Conservation (phyloP, 2,329 filamentous ascomycete genomes). For the Stagonosporopsis vannaccii region DNA sequence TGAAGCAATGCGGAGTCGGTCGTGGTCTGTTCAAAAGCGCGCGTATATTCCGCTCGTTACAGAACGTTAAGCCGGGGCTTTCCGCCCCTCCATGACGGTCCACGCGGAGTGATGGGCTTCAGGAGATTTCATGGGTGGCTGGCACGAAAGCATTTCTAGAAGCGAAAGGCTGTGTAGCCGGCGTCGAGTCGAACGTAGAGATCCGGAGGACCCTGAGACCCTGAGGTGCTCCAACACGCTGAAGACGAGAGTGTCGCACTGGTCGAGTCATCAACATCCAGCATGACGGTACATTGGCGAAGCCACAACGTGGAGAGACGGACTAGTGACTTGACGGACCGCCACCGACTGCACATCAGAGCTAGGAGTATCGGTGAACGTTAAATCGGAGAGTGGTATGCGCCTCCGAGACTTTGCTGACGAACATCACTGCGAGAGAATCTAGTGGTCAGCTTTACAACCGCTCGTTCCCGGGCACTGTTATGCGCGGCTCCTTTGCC, state of each 20-base stretch:
- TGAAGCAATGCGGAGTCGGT: not conserved
- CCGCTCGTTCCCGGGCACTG: not conserved
- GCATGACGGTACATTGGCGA: conserved; percentile 5
- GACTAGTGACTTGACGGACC: conserved; percentile 13
- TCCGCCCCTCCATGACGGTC: conserved; percentile 8
- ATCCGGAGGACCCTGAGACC: not conserved
- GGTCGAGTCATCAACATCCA: conserved; percentile 11
- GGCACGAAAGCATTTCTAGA: not conserved
- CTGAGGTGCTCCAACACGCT: not conserved
- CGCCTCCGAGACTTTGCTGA: conserved; percentile 4
- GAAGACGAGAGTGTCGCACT: not conserved
- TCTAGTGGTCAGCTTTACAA: conserved; percentile 7
- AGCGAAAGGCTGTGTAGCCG: not conserved
- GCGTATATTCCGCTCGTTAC: not conserved
- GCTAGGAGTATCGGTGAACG: conserved; percentile 7
- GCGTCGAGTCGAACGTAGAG: not conserved
- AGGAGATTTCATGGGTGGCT: not conserved
- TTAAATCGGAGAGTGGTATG: conserved; percentile 1
- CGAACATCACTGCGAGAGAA: not conserved
- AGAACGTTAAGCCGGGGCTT: conserved; percentile 10
- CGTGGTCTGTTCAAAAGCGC: conserved; percentile 6
- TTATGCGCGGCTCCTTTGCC: not conserved
- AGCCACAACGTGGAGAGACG: conserved; percentile 15
- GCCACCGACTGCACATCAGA: conserved; percentile 18
- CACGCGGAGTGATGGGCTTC: not conserved